These are phyloP conservation scores for Triangularia verruculosa DNA, from an alignment of 2,329 filamentous ascomycete genomes.

Conservation along the genomic window DNA sequence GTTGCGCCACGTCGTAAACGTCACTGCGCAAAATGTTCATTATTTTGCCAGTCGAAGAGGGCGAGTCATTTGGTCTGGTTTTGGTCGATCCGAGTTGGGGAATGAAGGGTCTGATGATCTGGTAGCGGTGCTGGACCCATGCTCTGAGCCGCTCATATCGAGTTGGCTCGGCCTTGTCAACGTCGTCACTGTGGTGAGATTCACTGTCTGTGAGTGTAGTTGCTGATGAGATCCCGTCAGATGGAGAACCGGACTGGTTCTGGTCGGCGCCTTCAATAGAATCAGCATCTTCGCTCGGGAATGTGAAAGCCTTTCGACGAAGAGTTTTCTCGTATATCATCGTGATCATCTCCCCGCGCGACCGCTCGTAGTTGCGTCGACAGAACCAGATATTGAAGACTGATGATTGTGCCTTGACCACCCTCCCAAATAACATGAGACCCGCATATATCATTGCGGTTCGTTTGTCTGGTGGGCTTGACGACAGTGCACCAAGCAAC, in stretches of 20 bases:
- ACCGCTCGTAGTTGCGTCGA: conserved; percentile 79
- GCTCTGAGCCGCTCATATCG: conserved; percentile 15
- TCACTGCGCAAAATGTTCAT: conserved; percentile 82
- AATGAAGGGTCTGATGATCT: background rate
- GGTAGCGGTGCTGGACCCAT: conserved; percentile 17
- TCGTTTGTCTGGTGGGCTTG: conserved; percentile 45
- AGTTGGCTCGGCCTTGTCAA: conserved; percentile 1
- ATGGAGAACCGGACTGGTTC: conserved; percentile 6
- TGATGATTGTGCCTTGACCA: conserved; percentile 61
- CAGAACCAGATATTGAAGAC: conserved; percentile 77
- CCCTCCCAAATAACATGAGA: conserved; percentile 57
- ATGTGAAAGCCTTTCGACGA: conserved; percentile 56
- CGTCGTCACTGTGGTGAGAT: conserved; percentile 10
- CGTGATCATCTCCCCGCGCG: conserved; percentile 79
- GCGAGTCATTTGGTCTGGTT: conserved; percentile 34
- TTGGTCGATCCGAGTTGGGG: conserved; percentile 33
- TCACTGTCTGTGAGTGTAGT: conserved; percentile 25
- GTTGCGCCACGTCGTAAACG: conserved; percentile 76
- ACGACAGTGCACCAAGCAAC: conserved; percentile 64
- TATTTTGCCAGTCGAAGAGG: conserved; percentile 85
- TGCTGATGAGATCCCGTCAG: conserved; percentile 16
- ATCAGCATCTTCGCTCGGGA: conserved; percentile 30
- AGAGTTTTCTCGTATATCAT: conserved; percentile 80
- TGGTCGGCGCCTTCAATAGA: background rate
- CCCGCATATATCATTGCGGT: conserved; percentile 64